Evolutionary conservation across 331 rosid genomes (phyloP), one percentile per base, ranked within the genome.

Genomic region (Prunus yedoensis): DNA sequence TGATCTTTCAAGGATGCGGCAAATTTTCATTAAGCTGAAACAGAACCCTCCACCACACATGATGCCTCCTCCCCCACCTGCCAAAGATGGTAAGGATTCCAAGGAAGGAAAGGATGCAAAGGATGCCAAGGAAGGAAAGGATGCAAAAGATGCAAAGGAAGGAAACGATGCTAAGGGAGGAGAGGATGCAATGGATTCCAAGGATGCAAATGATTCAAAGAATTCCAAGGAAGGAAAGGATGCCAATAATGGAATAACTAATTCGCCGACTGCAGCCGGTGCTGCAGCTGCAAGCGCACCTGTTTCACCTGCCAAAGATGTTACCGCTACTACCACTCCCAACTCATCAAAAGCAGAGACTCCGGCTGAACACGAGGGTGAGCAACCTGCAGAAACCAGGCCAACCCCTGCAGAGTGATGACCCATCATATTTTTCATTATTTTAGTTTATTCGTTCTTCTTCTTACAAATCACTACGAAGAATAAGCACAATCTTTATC

Each of bases 1-100:
- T 27, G 99, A 92, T 77, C 94, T 94, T 71, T 63, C 96, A 28
- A 87, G 97, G 83, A 87, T 94, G 96, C 88, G 97, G 78, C 96
- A 90, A 69, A 79, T 94, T 86, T 85, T 90, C 61, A 68, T 83
- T 70, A 94, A 92, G 85, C 86, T 94, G 76, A 94, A 92, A 73
- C 96, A 88, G 78, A 94, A 81, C 8, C 97, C 99, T 58, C 97
- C 97, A 2, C 71, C 82, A 20, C 92, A 86, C 77, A 86, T 90
- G 96, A 84, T 88, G 69, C 91, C 91, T 63, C 89, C 91, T 63
- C 89, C 89, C 32, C 88, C 93, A 2, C 85, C 85, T 2, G 64
- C 80, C 45, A 80, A 85, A 78, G 91, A 87, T n/a, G 69, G 35
- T 8, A 81, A 83, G 38, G 93, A 85, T 10, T 63, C 38, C 25